Evolutionary conservation across 768 basidiomycete species (phyloP), one percentile per base, ranked within the genome.

Genomic region (Auricularia cornea): DNA sequence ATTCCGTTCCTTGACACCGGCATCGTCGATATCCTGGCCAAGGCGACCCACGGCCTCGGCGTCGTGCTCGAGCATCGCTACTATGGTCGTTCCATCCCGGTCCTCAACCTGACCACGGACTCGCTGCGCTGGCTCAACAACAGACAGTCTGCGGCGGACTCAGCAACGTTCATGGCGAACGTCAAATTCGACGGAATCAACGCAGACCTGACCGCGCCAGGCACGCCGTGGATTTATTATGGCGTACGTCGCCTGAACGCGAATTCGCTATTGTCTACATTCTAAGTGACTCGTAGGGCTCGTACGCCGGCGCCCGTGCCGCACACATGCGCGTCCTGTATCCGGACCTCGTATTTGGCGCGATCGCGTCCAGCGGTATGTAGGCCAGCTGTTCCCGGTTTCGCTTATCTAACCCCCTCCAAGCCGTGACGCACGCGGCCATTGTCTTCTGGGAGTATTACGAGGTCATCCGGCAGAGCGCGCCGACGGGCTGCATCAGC

Each of bases 31-130:
- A 95, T 97, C 63, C 78, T 98, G 62, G 79, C 90, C 2, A 86
- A 83, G 62, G 88, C 88, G 23, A 96, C 93, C 0, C 83, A 86
- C n/a, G 96, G 96, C 3, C 80, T 98, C 4, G 89, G 90, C 23
- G 83, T 97, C 48, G 84, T 98, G n/a, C 79, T 98, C 38, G 94
- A 98, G 72, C 94, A 98, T 73, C 83, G 94, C 65, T 94, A 89
- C 72, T 96, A 96, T 71, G 92, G 94, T 76, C 63, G 18, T 54
- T 94, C 92, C 6, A 79, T 91, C 12, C 89, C 91, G 1, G 89
- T 92, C 26, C 66, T 76, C 31, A 85, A 92, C 73, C 81, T 96
- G 63, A 85, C 89, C 3, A 94, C 93, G 8, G 91, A 94, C 68
- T 81, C 89, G 32, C 78, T 97, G 60, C 81, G 94, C 87, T 88